These are phyloP conservation scores for Komagataella ulmi DNA, from an alignment of 805 yeast species.

Conservation along the genomic window DNA sequence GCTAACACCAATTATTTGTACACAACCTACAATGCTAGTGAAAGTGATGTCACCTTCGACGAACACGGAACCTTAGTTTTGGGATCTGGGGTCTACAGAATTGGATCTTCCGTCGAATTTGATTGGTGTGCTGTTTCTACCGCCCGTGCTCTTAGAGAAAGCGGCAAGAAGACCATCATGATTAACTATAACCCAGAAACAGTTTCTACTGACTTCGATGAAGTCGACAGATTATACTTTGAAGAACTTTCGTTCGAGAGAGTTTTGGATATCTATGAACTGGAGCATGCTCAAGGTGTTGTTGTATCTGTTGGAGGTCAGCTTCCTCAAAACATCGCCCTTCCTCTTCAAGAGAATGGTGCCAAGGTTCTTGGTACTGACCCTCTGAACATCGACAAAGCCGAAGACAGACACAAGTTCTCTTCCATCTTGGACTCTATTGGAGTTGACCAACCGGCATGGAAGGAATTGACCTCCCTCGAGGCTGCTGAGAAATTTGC, in stretches of 20 bases:
- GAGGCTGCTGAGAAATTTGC: constrained; percentile 83
- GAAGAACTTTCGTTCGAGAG: constrained; percentile 94
- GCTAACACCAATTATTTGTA: constrained; percentile 92
- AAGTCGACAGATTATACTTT: constrained; percentile 92
- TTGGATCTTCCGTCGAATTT: constrained; percentile 96
- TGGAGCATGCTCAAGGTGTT: constrained; percentile 81
- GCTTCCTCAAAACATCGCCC: constrained; percentile 93
- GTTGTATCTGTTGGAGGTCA: constrained; percentile 98
- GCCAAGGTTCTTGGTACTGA: constrained; percentile 88
- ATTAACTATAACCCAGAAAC: constrained; percentile 97
- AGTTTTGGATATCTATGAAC: constrained; percentile 92
- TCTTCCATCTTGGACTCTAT: constrained; percentile 88
- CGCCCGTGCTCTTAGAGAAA: constrained; percentile 82
- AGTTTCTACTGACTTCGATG: constrained; percentile 96
- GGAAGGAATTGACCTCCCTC: constrained; percentile 89
- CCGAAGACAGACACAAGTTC: constrained; percentile 97
- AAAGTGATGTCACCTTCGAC: constrained; percentile 71
- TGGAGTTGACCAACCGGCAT: constrained; percentile 90
- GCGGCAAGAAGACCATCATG: constrained; percentile 88
- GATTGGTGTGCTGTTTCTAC: constrained; percentile 99
- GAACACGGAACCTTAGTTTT: constrained; percentile 90
- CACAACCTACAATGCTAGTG: constrained; percentile 89
- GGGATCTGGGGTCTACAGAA: constrained; percentile 98
- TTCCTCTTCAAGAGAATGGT: constrained; percentile 65
- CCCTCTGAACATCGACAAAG: constrained; percentile 91